Conservation (phyloP, 768 basidiomycete species). For the Boletus reticuloceps region DNA sequence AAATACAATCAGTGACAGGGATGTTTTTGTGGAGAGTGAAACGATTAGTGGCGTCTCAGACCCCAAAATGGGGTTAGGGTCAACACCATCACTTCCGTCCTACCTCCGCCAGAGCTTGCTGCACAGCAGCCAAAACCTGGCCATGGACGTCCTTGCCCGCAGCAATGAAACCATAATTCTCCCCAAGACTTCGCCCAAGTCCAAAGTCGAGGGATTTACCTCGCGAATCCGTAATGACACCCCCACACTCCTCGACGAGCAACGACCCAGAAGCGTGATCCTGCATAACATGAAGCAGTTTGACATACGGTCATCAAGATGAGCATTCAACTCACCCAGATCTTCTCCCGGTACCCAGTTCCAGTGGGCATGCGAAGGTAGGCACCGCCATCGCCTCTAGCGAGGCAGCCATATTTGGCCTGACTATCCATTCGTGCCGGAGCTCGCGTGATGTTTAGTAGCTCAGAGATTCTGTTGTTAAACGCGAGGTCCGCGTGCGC, state of each 20-base stretch:
- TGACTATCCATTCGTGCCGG: constrained; percentile 93
- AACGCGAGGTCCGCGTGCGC: constrained; percentile 89
- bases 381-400: constrained; percentile 80
- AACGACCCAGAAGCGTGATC: constrained; percentile 90
- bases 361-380: constrained; percentile 81
- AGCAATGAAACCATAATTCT: constrained; percentile 87
- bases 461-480: constrained; percentile 66
- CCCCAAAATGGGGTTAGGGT: neutral
- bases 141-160: constrained; percentile 70
- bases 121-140: constrained; percentile 70
- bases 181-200: constrained; percentile 78
- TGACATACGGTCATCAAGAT: too few species aligned
- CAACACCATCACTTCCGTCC: neutral
- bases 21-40: neutral
- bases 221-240: constrained; percentile 80
- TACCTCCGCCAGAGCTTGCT: constrained; percentile 43
- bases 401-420: constrained; percentile 89
- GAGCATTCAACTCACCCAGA: constrained; percentile 66
- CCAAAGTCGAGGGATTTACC: constrained; percentile 83
- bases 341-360: constrained; percentile 84
- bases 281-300: constrained; percentile 33
- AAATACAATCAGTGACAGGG: neutral
- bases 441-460: constrained; percentile 61
- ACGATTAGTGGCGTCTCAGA: neutral
- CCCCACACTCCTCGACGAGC: constrained; percentile 87